These are phyloP conservation scores for Larix kaempferi DNA, from an alignment of 75 land plant species.

Conservation along the genomic window DNA sequence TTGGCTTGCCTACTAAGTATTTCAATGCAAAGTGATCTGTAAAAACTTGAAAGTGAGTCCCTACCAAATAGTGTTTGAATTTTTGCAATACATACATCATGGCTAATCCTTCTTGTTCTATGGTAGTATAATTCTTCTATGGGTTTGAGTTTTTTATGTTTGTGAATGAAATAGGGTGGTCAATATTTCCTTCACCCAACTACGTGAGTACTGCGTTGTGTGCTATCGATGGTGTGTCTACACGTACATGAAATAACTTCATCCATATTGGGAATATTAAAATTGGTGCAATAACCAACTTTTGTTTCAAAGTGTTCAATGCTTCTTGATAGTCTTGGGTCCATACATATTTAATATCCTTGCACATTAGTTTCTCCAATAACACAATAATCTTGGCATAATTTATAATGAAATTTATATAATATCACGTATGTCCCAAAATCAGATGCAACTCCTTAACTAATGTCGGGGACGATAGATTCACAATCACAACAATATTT, in stretches of 20 bases:
- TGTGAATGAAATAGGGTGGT: background rate
- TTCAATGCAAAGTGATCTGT: background rate
- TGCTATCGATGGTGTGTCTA: too few species aligned
- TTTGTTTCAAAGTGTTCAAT: too few species aligned
- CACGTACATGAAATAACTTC: background rate
- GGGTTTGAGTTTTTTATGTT: too few species aligned
- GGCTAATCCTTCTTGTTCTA: background rate
- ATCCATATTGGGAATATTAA: background rate
- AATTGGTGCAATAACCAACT: background rate
- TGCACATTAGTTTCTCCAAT: background rate
- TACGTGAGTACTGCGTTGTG: background rate
- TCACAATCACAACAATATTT: background rate
- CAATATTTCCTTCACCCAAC: background rate
- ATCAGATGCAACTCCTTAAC: too few species aligned
- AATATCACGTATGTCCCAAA: background rate
- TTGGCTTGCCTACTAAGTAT: too few species aligned
- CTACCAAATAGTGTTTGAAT: too few species aligned
- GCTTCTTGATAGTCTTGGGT: background rate
- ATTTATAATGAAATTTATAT: too few species aligned
- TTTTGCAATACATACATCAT: background rate
- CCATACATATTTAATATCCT: background rate
- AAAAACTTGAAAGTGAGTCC: too few species aligned
- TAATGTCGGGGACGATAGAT: background rate
- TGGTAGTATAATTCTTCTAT: background rate
- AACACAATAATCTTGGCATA: too few species aligned